Base-by-base conservation (phyloP, 1,139 yeast species). In the Saccharomyces hybrid region DNA sequence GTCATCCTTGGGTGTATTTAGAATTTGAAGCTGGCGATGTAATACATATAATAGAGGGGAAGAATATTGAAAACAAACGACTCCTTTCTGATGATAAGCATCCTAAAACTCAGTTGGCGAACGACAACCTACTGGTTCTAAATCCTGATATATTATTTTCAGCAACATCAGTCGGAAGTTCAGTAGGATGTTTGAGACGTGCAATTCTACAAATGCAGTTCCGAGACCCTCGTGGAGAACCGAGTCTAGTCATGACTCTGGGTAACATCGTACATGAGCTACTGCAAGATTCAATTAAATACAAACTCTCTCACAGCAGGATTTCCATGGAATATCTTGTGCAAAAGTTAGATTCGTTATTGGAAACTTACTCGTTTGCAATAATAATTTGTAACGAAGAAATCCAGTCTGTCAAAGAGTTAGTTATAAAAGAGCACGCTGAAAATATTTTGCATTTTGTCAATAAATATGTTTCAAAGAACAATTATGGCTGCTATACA, bases 91-190 rank as follows among this genome's bases (percentile, higher is more conserved):
- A 69, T 42, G 66, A 67, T 26, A 60, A 56, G 31, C 62, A 61
- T 54, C 66, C 70, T 9, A 46, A 61, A 75, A 77, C 87, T 4
- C 88, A 86, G 57, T 69, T 73, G 42, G 81, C 81, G 56, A 71
- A 77, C 31, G 78, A 77, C 49, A 83, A 86, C 61, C 68, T 90
- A 26, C 69, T 91, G 41, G 78, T 93, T 25, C 78, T 95, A 78
- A 82, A 88, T 61, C 99, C 99, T 0, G 99, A 93, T 66, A 72
- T 81, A 1, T 72, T 93, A 13, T 73, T 93, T 1, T 81, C 96
- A 0, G 90, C 96, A 3, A 93, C 99, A 0, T 75, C 85, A 3
- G 80, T 90, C 0, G 85, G 97, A 0, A 88, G 84, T 53, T 86
- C 93, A 3, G 72, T 88, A 44, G 76, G 74, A 25, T 93, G 99